Percentiles rank a stretch among this genome's conserved stretches.
Conservation (phyloP, 2,329 filamentous ascomycete species). For the Pseudomassariella vexata region DNA sequence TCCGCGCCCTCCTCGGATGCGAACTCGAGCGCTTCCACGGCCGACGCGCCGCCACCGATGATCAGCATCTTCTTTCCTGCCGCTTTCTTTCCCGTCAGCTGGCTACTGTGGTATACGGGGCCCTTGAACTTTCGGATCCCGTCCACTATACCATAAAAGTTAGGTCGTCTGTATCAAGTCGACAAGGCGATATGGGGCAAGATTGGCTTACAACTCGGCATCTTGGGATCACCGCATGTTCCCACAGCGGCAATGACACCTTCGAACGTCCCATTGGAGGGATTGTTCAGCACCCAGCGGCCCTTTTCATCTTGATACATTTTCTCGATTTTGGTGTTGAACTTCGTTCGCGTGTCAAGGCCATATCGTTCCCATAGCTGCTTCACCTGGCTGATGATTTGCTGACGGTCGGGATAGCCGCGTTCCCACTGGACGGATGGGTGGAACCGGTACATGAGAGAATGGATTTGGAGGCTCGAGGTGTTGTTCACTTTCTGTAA, state of each 20-base stretch:
- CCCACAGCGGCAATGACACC: constrained; percentile 74
- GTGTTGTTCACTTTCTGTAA: constrained; percentile 73
- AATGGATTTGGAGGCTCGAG: constrained; percentile 77
- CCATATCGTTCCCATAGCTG: constrained; percentile 71
- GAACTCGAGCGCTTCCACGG: constrained; percentile 78
- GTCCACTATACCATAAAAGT: constrained; percentile 54
- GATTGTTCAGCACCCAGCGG: constrained; percentile 73
- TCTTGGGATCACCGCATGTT: constrained; percentile 73
- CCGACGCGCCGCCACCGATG: constrained; percentile 74
- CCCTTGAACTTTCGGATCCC: constrained; percentile 70
- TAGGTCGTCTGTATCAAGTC: too few relatives aligned
- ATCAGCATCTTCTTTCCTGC: constrained; percentile 71
- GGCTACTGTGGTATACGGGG: constrained; percentile 67
- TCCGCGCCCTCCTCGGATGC: constrained; percentile 60
- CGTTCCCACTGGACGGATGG: constrained; percentile 68
- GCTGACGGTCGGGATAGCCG: constrained; percentile 71
- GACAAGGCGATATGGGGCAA: too few relatives aligned
- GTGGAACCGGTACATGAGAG: constrained; percentile 82
- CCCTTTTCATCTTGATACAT: constrained; percentile 64
- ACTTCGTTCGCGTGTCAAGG: constrained; percentile 64
- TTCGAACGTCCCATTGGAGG: constrained; percentile 66
- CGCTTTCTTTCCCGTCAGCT: constrained; percentile 65
- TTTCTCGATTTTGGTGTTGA: constrained; percentile 63
- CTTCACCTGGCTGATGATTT: constrained; percentile 68
- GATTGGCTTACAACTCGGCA: too few relatives aligned